phyloP scores from a whole-genome alignment of 73 alveolate genomes.

The Stentor coeruleus region DNA sequence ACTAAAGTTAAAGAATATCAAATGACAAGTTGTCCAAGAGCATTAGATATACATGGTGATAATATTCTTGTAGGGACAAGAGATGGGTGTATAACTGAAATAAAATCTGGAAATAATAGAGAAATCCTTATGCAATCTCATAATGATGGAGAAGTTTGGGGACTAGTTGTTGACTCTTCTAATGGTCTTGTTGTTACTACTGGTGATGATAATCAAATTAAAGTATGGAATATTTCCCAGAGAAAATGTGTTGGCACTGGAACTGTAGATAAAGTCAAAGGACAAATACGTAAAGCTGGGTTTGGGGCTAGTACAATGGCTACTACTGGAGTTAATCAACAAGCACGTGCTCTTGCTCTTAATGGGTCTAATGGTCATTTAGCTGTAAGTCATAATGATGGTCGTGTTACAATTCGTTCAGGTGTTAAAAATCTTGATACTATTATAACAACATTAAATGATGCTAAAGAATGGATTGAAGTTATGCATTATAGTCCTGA shows the following conservation, averaged over 20 bases:
- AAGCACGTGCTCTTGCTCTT: not conserved
- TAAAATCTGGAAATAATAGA: not conserved
- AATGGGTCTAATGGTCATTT: not conserved
- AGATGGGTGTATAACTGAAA: not conserved
- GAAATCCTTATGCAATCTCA: not conserved
- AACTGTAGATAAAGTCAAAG: not conserved
- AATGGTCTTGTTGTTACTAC: conserved; percentile 33
- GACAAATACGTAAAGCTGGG: not conserved
- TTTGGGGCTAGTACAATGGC: not conserved
- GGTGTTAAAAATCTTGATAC: not conserved
- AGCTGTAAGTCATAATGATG: not conserved
- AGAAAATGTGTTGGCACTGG: conserved; percentile 13
- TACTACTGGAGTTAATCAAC: not conserved
- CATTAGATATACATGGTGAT: conserved; percentile 71
- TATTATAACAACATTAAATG: not conserved
- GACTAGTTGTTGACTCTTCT: not conserved
- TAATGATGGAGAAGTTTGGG: not conserved
- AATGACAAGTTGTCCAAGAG: conserved; percentile 50
- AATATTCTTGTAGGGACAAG: conserved; percentile 71
- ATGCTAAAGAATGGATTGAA: conserved; percentile 62
- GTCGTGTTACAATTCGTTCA: not conserved
- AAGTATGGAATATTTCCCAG: conserved; percentile 32
- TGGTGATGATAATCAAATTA: conserved; percentile 53
- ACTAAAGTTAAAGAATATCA: not conserved
- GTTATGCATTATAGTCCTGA: conserved; percentile 50